phyloP scores from a whole-genome alignment of 1,284 basidiomycete genomes.

The Rhodotorula sp. region DNA sequence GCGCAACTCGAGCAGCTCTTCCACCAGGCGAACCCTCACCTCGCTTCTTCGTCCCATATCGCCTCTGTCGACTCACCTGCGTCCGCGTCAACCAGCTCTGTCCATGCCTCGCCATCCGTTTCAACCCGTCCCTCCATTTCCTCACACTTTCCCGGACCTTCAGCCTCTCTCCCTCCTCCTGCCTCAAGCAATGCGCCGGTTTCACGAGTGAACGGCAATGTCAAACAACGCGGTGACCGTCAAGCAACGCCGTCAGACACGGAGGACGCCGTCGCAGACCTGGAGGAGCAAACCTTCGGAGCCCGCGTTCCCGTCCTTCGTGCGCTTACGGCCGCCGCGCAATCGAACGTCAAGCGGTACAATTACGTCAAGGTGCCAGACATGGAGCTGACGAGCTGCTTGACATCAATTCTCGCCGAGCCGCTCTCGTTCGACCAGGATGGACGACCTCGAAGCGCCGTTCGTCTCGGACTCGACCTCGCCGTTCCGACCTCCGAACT shows the following conservation, averaged over 20 bases:
- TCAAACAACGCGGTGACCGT: not conserved
- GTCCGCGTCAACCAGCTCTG: not conserved
- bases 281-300: slow-evolving; percentile 36
- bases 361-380: slow-evolving; percentile 17
- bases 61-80: not conserved
- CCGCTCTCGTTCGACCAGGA: slow-evolving; percentile 35
- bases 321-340: slow-evolving; percentile 26
- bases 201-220: not conserved
- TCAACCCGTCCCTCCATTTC: not conserved
- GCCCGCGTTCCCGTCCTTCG: slow-evolving; percentile 33
- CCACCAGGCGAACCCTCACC: slow-evolving; percentile 8
- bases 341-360: slow-evolving; percentile 10
- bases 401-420: slow-evolving; percentile 38
- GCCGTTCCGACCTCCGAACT: slow-evolving; percentile 33
- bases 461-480: slow-evolving; percentile 36
- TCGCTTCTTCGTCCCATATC: not conserved
- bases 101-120: not conserved
- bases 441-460: slow-evolving; percentile 34
- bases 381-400: slow-evolving; percentile 33
- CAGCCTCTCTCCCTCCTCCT: not conserved
- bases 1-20: slow-evolving; percentile 34
- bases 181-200: not conserved
- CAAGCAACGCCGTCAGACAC: slow-evolving; percentile 24
- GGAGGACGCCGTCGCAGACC: slow-evolving; percentile 33
- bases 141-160: not conserved